Percentiles rank a stretch among this genome's conserved stretches.
Conservation (phyloP, 2,329 filamentous ascomycete genomes). For the Alternaria arborescens region DNA sequence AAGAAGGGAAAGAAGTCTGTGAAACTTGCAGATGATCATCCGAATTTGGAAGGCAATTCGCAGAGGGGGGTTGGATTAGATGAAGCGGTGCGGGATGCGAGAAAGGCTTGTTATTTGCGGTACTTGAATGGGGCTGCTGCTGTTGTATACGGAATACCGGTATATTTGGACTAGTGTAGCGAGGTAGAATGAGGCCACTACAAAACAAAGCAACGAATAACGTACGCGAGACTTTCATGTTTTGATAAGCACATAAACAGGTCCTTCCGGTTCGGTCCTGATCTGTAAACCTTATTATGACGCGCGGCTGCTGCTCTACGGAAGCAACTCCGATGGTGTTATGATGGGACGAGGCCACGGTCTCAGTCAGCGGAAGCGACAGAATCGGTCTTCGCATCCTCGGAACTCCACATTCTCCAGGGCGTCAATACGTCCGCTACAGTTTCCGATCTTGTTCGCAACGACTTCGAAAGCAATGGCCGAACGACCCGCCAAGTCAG, state of each 20-base stretch:
- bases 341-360: conserved; percentile 7
- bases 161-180: conserved; percentile 69
- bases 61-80: conserved; percentile 63
- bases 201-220: background rate
- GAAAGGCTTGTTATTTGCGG: conserved; percentile 81
- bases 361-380: conserved; percentile 1
- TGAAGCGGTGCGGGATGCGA: conserved; percentile 80
- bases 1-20: conserved; percentile 39
- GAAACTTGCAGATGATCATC: conserved; percentile 36
- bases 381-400: conserved; percentile 5
- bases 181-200: background rate
- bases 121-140: conserved; percentile 95
- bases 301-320: conserved; percentile 11
- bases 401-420: conserved; percentile 13
- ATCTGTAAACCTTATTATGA: conserved; percentile 1
- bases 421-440: conserved; percentile 1
- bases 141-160: conserved; percentile 93
- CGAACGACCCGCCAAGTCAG: conserved; percentile 27
- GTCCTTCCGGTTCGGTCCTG: conserved; percentile 2
- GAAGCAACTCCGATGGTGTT: conserved; percentile 14
- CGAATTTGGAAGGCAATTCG: conserved; percentile 32
- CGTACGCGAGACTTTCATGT: background rate
- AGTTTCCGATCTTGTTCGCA: conserved; percentile 2
- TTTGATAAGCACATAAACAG: conserved; percentile 1
- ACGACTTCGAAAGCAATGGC: conserved; percentile 16